Evolutionary conservation across 768 basidiomycete genomes (phyloP), one percentile per base, ranked within the genome.

Genomic region (Boletus patriciae): DNA sequence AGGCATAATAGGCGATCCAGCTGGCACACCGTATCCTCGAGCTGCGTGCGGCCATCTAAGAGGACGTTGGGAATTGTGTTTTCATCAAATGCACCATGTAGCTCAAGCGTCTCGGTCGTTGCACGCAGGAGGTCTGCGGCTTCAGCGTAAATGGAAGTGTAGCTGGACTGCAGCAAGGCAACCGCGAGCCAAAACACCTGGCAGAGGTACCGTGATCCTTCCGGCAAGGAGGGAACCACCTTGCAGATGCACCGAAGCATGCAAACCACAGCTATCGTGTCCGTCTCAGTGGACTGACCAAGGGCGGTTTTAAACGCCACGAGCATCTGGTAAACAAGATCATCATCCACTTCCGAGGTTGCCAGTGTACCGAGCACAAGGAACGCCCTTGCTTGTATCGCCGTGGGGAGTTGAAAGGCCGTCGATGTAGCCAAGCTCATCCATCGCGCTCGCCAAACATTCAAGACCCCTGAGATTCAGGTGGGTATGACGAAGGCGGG

Each of bases 371-470:
- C 90, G 10, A 97, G 80, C 4, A 88, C 85, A 33, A 90, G 82
- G 70, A 95, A 96, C 0, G 92, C 90, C 11, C 92, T 85, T 27
- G 88, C 85, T 67, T 96, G 94, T n/a, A 94, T 83, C 3, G 88
- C 85, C 0, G 92, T 88, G 4, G 90, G 92, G 46, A 88, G 81
- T 65, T 96, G 94, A 76, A 96, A 96, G 21, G 94, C 92, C 0
- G 90, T 90, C 1, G 91, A 85, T 1, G 90, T 89, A 15, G 93
- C 84, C 55, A 97, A 70, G 41, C 91, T 86, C 88, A 94, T 94
- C 93, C 94, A 96, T 36, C 94, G 81, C 27, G 94, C 92, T 56
- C 89, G 83, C 94, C 94, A 97, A 4, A 90, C 83, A 66, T 97
- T 97, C 31, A 90, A 73, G 4, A 92, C 71, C 12, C 87, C 91